Evolutionary conservation across 768 basidiomycete genomes (phyloP).

Genomic region (Trichaptum fuscoviolaceum): DNA sequence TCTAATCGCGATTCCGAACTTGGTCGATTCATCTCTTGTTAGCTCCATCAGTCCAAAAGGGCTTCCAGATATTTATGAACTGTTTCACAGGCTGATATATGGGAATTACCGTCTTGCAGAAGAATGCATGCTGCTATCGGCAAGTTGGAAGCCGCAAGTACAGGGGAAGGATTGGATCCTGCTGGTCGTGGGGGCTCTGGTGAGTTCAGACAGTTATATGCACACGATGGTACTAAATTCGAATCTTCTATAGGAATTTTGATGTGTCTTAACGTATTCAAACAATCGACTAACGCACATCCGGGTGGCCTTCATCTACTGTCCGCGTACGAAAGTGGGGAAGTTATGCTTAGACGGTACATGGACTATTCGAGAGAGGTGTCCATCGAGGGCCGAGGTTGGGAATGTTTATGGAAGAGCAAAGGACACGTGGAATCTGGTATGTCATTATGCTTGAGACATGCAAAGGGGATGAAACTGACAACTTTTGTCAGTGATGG

Average conservation of each 20-base stretch:
- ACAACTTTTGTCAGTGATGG: conserved; percentile 59
- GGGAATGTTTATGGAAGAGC: conserved; percentile 63
- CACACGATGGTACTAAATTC: background rate
- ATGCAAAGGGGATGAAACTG: background rate
- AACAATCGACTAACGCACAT: conserved; percentile 25
- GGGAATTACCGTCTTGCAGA: conserved; percentile 62
- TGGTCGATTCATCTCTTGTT: conserved; percentile 84
- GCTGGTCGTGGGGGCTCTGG: background rate
- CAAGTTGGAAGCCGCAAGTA: conserved; percentile 32
- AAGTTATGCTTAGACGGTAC: conserved; percentile 65
- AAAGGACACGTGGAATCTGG: conserved; percentile 72
- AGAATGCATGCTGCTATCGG: conserved; percentile 86
- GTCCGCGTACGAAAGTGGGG: conserved; percentile 81
- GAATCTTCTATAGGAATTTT: conserved; percentile 57
- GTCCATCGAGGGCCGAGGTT: conserved; percentile 67
- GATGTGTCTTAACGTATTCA: conserved; percentile 78
- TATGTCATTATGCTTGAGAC: conserved; percentile 26
- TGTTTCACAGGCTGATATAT: conserved; percentile 71
- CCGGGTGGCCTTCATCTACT: conserved; percentile 51
- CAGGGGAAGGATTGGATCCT: background rate
- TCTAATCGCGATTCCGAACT: conserved; percentile 78
- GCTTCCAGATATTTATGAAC: background rate
- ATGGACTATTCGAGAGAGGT: conserved; percentile 32
- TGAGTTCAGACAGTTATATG: background rate
- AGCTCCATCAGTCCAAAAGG: conserved; percentile 13